Evolutionary conservation across 345 rosid genomes (phyloP).

Genomic region (Abelmoschus esculentus): DNA sequence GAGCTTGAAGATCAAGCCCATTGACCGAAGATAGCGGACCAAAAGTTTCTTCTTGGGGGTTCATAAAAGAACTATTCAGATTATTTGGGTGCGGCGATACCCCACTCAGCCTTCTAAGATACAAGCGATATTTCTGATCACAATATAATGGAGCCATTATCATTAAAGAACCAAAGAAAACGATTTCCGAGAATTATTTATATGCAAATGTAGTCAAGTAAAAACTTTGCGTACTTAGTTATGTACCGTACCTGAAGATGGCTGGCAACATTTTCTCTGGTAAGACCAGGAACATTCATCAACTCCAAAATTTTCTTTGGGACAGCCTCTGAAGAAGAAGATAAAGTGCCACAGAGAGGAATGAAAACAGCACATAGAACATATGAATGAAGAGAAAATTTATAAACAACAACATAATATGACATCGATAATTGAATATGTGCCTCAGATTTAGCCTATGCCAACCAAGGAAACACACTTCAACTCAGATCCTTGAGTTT

Average conservation of each 20-base stretch:
- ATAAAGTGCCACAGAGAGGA: not conserved
- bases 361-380: not conserved
- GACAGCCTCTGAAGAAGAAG: conserved; percentile 59
- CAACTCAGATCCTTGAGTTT: not conserved
- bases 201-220: not conserved
- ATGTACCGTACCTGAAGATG: conserved; percentile 75
- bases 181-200: not conserved
- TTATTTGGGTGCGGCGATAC: conserved; percentile 60
- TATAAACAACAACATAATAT: not conserved
- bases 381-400: not conserved
- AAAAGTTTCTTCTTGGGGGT: conserved; percentile 55
- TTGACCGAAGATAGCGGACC: conserved; percentile 52
- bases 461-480: not conserved
- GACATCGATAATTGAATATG: not conserved
- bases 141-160: not conserved
- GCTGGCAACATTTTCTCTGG: conserved; percentile 84
- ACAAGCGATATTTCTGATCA: conserved; percentile 84
- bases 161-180: not conserved
- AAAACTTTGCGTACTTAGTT: not conserved
- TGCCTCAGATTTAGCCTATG: not conserved
- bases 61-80: conserved; percentile 46
- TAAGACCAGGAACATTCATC: conserved; percentile 83
- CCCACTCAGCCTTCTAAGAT: conserved; percentile 89
- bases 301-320: conserved; percentile 92
- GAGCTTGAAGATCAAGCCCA: conserved; percentile 63